Evolutionary conservation across 169 alveolate species (phyloP).

Genomic region (Babesia divergens): DNA sequence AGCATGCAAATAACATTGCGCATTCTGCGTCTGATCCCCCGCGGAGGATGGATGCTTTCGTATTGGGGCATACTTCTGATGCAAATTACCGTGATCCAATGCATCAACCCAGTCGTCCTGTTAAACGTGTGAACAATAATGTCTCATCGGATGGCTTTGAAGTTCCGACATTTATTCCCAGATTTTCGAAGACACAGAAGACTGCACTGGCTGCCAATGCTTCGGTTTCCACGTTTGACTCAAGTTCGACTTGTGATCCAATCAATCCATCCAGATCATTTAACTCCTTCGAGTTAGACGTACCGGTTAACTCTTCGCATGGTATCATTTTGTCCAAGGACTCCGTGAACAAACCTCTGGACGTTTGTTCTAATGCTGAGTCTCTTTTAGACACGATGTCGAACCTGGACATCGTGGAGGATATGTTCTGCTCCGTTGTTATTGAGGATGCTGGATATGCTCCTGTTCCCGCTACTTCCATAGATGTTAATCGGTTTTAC

Average conservation of each 20-base stretch:
- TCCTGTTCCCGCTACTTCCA: background rate
- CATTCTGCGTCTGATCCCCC: too few relatives aligned
- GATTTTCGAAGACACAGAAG: background rate
- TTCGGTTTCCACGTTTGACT: constrained; percentile 11
- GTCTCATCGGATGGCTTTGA: background rate
- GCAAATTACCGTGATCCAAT: too few relatives aligned
- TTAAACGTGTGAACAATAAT: too few relatives aligned
- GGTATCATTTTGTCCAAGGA: background rate
- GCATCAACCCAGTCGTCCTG: too few relatives aligned
- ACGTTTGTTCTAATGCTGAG: background rate
- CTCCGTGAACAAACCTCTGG: background rate
- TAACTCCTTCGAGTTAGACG: constrained; percentile 7
- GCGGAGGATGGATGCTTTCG: too few relatives aligned
- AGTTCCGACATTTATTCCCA: background rate
- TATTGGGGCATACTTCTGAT: too few relatives aligned
- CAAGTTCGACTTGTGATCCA: background rate
- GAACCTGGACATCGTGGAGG: constrained; percentile 25
- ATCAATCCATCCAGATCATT: background rate
- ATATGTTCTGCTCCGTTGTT: background rate
- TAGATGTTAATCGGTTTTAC: constrained; percentile 14
- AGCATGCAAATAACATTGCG: too few relatives aligned
- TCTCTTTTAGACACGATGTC: background rate
- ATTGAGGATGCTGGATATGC: background rate
- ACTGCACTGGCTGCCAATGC: background rate
- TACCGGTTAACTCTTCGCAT: background rate